These are phyloP conservation scores for Zygoascus hellenicus DNA, from an alignment of 1,139 yeast genomes.

Conservation along the genomic window DNA sequence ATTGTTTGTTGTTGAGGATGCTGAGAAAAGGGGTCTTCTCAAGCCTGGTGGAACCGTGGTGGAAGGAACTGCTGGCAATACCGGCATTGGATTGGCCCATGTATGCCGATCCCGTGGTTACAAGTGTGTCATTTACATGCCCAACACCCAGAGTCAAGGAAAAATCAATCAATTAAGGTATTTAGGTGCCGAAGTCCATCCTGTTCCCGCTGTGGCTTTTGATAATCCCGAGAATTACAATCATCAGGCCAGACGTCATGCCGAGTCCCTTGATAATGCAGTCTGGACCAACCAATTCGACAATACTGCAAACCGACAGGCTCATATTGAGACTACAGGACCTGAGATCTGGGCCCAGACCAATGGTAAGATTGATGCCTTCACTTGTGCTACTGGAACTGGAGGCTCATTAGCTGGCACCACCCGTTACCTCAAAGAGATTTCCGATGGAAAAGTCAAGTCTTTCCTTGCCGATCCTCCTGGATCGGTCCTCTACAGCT, in stretches of 20 bases:
- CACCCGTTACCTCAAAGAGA: conserved; percentile 65
- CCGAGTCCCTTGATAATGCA: conserved; percentile 65
- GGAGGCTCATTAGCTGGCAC: conserved; percentile 89
- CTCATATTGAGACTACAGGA: conserved; percentile 88
- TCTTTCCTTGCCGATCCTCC: conserved; percentile 87
- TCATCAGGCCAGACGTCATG: conserved; percentile 80
- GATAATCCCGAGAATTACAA: conserved; percentile 78
- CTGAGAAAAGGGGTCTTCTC: conserved; percentile 64
- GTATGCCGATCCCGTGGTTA: conserved; percentile 80
- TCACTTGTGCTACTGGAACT: conserved; percentile 86
- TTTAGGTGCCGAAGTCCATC: conserved; percentile 79
- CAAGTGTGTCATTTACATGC: conserved; percentile 82
- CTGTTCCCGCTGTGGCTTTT: conserved; percentile 85
- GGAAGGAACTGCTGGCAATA: conserved; percentile 74
- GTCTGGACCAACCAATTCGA: conserved; percentile 93
- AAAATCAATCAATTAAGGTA: conserved; percentile 67
- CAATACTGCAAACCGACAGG: conserved; percentile 78
- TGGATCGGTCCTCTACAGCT: conserved; percentile 78
- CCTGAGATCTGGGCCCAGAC: conserved; percentile 92
- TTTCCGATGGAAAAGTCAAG: conserved; percentile 52
- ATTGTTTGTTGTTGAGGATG: conserved; percentile 66
- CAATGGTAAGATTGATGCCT: conserved; percentile 72
- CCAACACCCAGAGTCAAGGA: conserved; percentile 74
- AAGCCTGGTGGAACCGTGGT: conserved; percentile 66
- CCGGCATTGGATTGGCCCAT: conserved; percentile 89